Percentiles rank a stretch among this genome's conserved stretches.
Conservation (phyloP, 768 basidiomycete species). For the Panaeolus cyanescens region DNA sequence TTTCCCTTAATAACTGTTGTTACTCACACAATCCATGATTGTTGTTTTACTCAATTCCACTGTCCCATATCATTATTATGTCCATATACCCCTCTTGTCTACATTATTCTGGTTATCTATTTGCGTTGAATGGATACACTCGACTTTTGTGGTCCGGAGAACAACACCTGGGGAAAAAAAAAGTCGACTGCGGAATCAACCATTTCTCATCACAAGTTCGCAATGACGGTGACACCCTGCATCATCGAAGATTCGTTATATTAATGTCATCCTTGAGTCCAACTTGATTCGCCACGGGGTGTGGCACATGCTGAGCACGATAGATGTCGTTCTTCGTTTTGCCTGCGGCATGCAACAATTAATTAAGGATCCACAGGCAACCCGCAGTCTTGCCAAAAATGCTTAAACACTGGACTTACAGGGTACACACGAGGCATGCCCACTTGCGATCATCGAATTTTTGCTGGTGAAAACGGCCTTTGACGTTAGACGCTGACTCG, state of each 20-base stretch:
- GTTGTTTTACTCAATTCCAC: neutral
- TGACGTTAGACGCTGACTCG: conserved; percentile 5
- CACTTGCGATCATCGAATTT: conserved; percentile 30
- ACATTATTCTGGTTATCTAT: conserved; percentile 2
- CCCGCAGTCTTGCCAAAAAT: neutral
- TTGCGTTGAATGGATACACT: neutral
- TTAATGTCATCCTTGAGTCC: conserved; percentile 5
- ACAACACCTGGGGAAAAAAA: neutral
- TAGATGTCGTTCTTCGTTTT: conserved; percentile 53
- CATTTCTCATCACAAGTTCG: neutral
- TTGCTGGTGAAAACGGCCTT: neutral
- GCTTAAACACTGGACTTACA: conserved; percentile 43
- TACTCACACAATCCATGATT: conserved; percentile 1
- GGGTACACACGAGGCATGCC: conserved; percentile 62
- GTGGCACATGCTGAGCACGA: conserved; percentile 66
- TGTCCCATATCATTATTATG: conserved; percentile 15
- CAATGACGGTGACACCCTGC: neutral
- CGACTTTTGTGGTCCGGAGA: neutral
- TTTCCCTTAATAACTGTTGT: neutral
- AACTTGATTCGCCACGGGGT: conserved; percentile 42
- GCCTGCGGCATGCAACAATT: conserved; percentile 29
- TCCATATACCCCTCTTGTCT: conserved; percentile 19
- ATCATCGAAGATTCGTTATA: neutral
- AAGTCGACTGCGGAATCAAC: neutral
- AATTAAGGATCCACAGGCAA: neutral